Conservation (phyloP, 305 asterid species). For the Solanum chacoense region DNA sequence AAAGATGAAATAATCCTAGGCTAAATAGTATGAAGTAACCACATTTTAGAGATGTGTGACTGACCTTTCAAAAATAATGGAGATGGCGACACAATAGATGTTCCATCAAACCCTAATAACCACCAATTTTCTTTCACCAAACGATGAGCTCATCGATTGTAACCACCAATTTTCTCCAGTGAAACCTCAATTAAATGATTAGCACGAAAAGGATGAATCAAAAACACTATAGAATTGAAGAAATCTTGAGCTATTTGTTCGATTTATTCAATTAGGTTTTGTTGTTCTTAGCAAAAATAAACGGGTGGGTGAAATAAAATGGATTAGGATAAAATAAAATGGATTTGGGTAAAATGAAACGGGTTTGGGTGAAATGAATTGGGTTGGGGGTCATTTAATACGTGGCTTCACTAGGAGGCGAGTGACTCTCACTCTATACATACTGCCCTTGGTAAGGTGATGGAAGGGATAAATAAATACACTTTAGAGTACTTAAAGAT, state of each 20-base stretch:
- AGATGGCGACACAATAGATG: neutral
- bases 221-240: neutral
- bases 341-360: neutral
- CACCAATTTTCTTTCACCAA: neutral
- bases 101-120: neutral
- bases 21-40: neutral
- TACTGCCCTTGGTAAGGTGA: neutral
- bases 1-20: neutral
- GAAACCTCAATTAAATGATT: neutral
- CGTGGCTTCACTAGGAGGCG: neutral
- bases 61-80: neutral
- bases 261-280: neutral
- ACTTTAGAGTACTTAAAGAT: too few relatives aligned
- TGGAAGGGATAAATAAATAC: neutral
- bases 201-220: neutral
- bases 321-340: neutral
- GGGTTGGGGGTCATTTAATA: neutral
- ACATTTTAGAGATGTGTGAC: neutral
- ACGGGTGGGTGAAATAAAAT: neutral
- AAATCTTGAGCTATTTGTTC: neutral
- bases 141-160: neutral
- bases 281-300: neutral
- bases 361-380: neutral
- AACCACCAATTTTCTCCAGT: neutral
- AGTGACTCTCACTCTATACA: neutral